These are phyloP conservation scores for Hibiscus trionum DNA, from an alignment of 345 rosid species.

Conservation along the genomic window DNA sequence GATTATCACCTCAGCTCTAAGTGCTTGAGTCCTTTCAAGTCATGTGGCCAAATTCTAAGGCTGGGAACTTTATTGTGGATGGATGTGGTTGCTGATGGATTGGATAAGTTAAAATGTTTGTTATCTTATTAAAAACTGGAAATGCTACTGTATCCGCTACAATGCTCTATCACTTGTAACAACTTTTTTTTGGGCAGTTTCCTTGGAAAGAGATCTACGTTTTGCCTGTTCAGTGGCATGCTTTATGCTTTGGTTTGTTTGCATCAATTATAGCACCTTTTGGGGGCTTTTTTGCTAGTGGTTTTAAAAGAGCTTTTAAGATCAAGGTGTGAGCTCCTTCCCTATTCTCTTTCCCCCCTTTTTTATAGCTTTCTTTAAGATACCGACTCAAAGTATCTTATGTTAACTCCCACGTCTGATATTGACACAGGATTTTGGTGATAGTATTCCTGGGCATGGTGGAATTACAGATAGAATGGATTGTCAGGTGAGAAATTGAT, in stretches of 20 bases:
- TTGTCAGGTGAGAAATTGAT: slow-evolving; percentile 57
- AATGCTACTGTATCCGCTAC: neutral
- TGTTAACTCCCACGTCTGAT: neutral
- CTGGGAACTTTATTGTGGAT: neutral
- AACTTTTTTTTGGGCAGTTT: slow-evolving; percentile 38
- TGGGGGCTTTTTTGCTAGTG: slow-evolving; percentile 97
- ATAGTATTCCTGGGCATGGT: slow-evolving; percentile 98
- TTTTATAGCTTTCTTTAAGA: neutral
- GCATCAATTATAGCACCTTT: slow-evolving; percentile 99
- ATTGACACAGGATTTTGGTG: slow-evolving; percentile 81
- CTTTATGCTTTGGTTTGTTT: slow-evolving; percentile 80
- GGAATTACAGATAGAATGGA: slow-evolving; percentile 98
- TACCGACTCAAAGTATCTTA: neutral
- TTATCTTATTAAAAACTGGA: neutral
- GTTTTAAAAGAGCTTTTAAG: slow-evolving; percentile 95
- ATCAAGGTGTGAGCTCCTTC: slow-evolving; percentile 51
- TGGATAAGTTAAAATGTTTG: neutral
- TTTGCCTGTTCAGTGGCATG: slow-evolving; percentile 96
- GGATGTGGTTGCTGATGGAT: neutral
- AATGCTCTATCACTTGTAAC: neutral
- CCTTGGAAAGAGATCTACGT: slow-evolving; percentile 82
- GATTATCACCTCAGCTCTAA: neutral
- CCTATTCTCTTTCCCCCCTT: neutral
- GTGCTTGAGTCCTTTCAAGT: neutral
- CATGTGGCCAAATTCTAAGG: neutral